Evolutionary conservation across 176 grass and related monocot genomes (phyloP).

Genomic region (Oryza meyeriana): DNA sequence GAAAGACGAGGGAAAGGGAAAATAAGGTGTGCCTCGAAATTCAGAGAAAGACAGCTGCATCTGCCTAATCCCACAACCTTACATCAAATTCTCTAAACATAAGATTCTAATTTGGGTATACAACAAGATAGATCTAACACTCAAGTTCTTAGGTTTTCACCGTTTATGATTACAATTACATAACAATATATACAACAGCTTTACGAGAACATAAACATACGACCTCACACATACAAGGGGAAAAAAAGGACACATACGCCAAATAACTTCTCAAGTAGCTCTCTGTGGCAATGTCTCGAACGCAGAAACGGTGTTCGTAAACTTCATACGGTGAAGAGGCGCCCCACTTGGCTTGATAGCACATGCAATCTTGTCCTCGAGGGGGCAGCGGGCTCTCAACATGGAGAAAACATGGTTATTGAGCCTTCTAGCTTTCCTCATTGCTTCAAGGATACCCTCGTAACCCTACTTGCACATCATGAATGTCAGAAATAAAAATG

Average conservation of each 20-base stretch:
- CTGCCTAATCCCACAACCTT: neutral
- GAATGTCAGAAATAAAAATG: neutral
- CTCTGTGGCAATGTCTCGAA: slow-evolving; percentile 95
- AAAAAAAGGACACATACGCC: neutral
- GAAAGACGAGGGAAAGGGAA: neutral
- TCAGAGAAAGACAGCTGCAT: neutral
- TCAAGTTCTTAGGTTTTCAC: neutral
- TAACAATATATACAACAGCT: slow-evolving; percentile 3
- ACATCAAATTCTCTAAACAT: neutral
- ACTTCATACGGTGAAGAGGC: slow-evolving; percentile 89
- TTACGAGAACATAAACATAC: neutral
- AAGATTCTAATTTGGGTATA: neutral
- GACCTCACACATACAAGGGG: neutral
- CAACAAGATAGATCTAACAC: neutral
- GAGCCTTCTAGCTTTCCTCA: slow-evolving; percentile 94
- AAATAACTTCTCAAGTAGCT: slow-evolving; percentile 37
- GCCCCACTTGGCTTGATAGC: slow-evolving; percentile 95
- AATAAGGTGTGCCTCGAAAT: neutral
- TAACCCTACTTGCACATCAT: slow-evolving; percentile 54
- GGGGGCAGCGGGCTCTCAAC: slow-evolving; percentile 87
- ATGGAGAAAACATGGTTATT: slow-evolving; percentile 97
- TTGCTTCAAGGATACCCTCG: slow-evolving; percentile 83
- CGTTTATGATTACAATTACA: slow-evolving; percentile 1
- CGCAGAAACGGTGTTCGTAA: slow-evolving; percentile 80
- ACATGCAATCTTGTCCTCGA: slow-evolving; percentile 93